A percentile compares a stretch with the other conserved stretches of the same genome.
Conservation (phyloP, 805 yeast species). For the Wickerhamomyces hampshirensis region DNA sequence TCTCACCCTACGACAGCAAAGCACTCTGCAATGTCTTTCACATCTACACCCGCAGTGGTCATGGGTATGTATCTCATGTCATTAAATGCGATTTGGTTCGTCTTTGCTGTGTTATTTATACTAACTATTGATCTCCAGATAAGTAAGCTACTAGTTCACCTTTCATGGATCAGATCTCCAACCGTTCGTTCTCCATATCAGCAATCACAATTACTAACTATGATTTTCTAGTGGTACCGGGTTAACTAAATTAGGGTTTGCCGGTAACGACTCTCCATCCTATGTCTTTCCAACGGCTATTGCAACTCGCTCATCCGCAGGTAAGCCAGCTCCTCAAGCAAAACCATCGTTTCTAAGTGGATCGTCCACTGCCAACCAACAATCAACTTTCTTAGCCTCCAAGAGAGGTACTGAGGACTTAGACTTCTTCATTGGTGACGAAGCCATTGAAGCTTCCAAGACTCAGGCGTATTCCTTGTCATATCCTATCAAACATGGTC, state of each 20-base stretch:
- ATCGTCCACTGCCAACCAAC: conserved; percentile 14
- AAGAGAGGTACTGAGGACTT: conserved; percentile 91
- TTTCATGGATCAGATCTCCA: too few species aligned
- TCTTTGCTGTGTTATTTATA: background rate
- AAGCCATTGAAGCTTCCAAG: conserved; percentile 86
- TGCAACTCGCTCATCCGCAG: conserved; percentile 54
- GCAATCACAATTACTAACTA: conserved; percentile 12
- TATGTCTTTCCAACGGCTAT: conserved; percentile 97
- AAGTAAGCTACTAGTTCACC: conserved; percentile 20
- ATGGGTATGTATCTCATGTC: conserved; percentile 65
- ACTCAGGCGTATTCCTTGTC: conserved; percentile 84
- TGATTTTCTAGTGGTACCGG: conserved; percentile 84
- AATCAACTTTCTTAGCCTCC: conserved; percentile 21
- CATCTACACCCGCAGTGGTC: conserved; percentile 83
- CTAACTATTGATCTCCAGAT: conserved; percentile 18
- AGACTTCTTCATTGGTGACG: conserved; percentile 94
- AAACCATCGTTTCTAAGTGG: conserved; percentile 38
- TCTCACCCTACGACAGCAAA: too few species aligned
- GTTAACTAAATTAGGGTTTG: conserved; percentile 93
- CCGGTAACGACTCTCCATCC: conserved; percentile 97
- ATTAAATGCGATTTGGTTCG: background rate
- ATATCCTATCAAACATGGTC: conserved; percentile 96
- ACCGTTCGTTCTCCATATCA: background rate
- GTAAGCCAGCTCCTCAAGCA: conserved; percentile 39
- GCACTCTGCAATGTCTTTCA: conserved; percentile 20